Conservation (phyloP, 2,329 filamentous ascomycete genomes). For the Monilinia fructicola region DNA sequence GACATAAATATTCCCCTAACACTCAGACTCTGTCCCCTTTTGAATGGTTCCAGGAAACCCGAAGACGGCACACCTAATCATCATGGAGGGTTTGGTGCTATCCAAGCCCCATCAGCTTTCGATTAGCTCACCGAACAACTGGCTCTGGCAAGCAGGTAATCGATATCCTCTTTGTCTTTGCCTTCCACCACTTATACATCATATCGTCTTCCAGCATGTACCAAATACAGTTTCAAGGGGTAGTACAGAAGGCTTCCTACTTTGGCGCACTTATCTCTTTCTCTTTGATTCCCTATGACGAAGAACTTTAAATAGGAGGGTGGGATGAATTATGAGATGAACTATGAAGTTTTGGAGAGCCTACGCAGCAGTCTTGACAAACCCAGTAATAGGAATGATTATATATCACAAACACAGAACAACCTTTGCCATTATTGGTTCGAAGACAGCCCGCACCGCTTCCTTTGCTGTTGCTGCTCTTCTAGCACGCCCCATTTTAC, state of each 20-base stretch:
- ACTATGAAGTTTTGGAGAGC: neutral
- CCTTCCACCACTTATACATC: neutral
- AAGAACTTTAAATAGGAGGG: neutral
- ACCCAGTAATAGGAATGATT: neutral
- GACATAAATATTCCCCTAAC: constrained; percentile 9
- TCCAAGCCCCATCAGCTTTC: constrained; percentile 23
- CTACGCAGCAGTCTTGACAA: neutral
- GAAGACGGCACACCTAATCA: constrained; percentile 57
- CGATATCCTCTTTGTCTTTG: constrained; percentile 19
- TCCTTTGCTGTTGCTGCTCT: neutral
- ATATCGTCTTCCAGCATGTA: constrained; percentile 19
- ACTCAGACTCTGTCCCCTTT: constrained; percentile 73
- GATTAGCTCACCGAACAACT: neutral
- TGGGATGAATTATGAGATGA: neutral
- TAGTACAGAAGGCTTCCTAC: neutral
- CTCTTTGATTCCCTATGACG: neutral
- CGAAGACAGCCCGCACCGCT: too few relatives aligned
- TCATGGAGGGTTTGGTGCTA: constrained; percentile 57
- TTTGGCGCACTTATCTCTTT: neutral
- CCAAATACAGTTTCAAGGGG: neutral
- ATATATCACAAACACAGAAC: neutral
- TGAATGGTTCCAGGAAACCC: constrained; percentile 76
- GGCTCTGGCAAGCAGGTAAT: neutral
- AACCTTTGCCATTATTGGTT: too few relatives aligned
- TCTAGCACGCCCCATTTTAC: neutral